A percentile compares a stretch with the other conserved stretches of the same genome.
Conservation (phyloP, 148 eudicot genomes). For the Polygonum maritimum region DNA sequence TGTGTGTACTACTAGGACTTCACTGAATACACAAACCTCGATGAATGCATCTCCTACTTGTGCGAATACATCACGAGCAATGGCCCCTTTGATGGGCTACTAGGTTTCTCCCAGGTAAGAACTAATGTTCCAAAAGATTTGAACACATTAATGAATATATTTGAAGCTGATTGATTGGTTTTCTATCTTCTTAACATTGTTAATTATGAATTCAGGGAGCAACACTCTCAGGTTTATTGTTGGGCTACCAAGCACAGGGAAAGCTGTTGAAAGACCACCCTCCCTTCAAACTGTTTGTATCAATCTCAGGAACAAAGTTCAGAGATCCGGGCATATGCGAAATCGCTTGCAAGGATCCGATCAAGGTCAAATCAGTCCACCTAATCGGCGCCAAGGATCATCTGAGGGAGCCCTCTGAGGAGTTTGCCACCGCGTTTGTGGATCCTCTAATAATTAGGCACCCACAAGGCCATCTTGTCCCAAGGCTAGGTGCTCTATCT, state of each 20-base stretch:
- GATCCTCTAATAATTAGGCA: slow-evolving; percentile 71
- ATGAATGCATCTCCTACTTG: slow-evolving; percentile 59
- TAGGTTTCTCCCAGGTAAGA: slow-evolving; percentile 79
- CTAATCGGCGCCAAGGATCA: slow-evolving; percentile 82
- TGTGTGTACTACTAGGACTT: slow-evolving; percentile 36
- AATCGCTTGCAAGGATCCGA: slow-evolving; percentile 60
- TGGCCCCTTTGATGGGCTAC: slow-evolving; percentile 78
- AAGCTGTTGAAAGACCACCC: slow-evolving; percentile 66
- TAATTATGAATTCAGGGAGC: slow-evolving; percentile 37
- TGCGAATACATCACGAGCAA: slow-evolving; percentile 58
- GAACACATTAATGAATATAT: background rate
- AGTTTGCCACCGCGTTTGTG: slow-evolving; percentile 50
- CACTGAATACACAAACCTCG: slow-evolving; percentile 69
- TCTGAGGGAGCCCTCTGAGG: slow-evolving; percentile 67
- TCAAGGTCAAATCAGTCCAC: slow-evolving; percentile 59
- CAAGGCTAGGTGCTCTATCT: slow-evolving; percentile 50
- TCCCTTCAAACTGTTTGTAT: slow-evolving; percentile 45
- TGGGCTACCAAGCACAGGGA: slow-evolving; percentile 71
- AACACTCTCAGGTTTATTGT: slow-evolving; percentile 45
- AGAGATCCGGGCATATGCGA: slow-evolving; percentile 48
- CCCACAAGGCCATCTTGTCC: slow-evolving; percentile 80
- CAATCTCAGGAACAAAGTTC: slow-evolving; percentile 73
- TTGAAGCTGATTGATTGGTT: background rate
- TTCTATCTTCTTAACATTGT: background rate
- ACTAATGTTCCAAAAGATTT: background rate